Base-by-base conservation (phyloP, 768 basidiomycete species). In the Suillus brevipes region DNA sequence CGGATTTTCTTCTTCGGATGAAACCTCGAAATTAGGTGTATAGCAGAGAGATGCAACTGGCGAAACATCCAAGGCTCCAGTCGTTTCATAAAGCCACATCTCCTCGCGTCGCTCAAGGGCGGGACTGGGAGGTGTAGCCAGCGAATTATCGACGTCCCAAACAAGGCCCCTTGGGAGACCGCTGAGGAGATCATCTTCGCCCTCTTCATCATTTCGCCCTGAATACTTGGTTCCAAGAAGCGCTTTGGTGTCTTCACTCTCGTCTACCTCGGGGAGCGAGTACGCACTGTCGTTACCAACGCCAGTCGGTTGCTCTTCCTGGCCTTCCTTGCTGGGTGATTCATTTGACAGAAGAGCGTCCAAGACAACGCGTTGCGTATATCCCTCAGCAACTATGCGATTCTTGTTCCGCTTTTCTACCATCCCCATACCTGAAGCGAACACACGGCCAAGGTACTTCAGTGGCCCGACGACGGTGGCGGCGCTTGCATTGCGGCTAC, bases 81-180 rank as follows among this genome's bases (percentile, higher is more conserved):
- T 23, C 4, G 50, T 31, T 42, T 58, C 66, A 1, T 18, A 4
- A 12, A 53, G 50, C 59, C 47, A 20, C 16, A 56, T 58, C 34
- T 38, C 50, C 25, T 59, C 40, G 23, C 56, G 31, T 49, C 61
- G 37, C 31, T 61, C 47, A 18, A 67, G 38, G 9, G 31, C 10
- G 25, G 52, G 10, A 55, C 42, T 25, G 18, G 61, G 37, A 6
- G 66, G 63, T 28, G 37, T 52, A 8, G 58, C 64, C 12, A 69
- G 71, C 0, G 70, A 66, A 52, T 66, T 36, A 0, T n/a, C 37
- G 6, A 37, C 57, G 55, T 72, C 68, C 71, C 72, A 73, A 3
- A 64, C 63, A 45, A 70, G 62, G 31, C 18, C 37, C 20, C 7
- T 12, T 25, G 40, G 3, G 7, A 5, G 9, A 38, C 23, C 23